Conservation (phyloP, 2,329 filamentous ascomycete species). For the Spiromastix sp. region DNA sequence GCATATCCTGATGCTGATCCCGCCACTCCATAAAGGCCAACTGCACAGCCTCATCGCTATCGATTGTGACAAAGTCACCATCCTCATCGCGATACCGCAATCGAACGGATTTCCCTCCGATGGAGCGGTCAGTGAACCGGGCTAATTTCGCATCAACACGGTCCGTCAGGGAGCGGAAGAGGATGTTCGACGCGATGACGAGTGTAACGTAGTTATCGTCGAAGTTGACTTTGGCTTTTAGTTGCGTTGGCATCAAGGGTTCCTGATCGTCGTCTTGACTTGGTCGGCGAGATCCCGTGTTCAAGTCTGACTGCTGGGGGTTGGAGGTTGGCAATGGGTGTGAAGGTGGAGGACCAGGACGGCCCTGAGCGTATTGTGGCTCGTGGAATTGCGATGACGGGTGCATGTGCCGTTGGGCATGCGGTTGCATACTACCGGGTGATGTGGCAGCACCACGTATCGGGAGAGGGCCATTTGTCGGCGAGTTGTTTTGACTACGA, state of each 20-base stretch:
- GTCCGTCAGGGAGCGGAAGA: slow-evolving; percentile 85
- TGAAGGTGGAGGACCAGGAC: slow-evolving; percentile 9
- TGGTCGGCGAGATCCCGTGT: slow-evolving; percentile 26
- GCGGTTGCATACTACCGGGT: slow-evolving; percentile 52
- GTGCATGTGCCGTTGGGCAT: slow-evolving; percentile 37
- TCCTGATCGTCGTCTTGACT: slow-evolving; percentile 25
- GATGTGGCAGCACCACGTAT: slow-evolving; percentile 61
- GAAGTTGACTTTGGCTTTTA: slow-evolving; percentile 93
- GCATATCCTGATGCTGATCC: slow-evolving; percentile 56
- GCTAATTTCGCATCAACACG: slow-evolving; percentile 92
- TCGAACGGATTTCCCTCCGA: slow-evolving; percentile 71
- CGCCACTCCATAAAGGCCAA: slow-evolving; percentile 93
- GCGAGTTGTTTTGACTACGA: slow-evolving; percentile 74
- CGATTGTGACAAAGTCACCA: slow-evolving; percentile 84
- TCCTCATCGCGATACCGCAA: slow-evolving; percentile 88
- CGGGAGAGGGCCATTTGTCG: slow-evolving; percentile 55
- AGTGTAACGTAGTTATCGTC: slow-evolving; percentile 87
- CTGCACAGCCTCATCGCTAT: slow-evolving; percentile 92
- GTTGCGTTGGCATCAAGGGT: slow-evolving; percentile 55
- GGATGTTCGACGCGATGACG: slow-evolving; percentile 93
- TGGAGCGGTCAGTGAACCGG: slow-evolving; percentile 73
- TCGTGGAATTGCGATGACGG: slow-evolving; percentile 29
- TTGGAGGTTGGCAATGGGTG: slow-evolving; percentile 14
- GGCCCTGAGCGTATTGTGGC: slow-evolving; percentile 26
- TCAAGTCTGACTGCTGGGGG: slow-evolving; percentile 11